These are phyloP conservation scores for Aspergillus sp. DNA, from an alignment of 2,329 filamentous ascomycete genomes.

Conservation along the genomic window DNA sequence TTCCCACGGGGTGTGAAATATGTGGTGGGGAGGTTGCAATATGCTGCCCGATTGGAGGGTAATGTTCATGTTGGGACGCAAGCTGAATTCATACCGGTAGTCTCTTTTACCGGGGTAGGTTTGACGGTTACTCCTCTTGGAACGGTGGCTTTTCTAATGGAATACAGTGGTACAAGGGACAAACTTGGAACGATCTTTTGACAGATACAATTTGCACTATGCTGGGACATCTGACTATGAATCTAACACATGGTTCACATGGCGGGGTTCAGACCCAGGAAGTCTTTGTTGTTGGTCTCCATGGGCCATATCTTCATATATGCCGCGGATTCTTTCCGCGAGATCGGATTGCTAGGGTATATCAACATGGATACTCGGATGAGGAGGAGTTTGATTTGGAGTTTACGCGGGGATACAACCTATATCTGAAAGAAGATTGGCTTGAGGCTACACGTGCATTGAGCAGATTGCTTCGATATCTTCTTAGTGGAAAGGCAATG, in stretches of 20 bases:
- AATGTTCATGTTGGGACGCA: not conserved
- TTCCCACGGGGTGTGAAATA: not conserved
- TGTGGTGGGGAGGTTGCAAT: not conserved
- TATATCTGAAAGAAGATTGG: not conserved
- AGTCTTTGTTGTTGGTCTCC: not conserved
- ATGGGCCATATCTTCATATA: not conserved
- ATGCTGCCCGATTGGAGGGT: not conserved
- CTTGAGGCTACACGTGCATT: not conserved
- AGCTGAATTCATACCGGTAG: not conserved
- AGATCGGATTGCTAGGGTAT: not conserved
- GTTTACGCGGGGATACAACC: not conserved
- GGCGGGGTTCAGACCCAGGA: not conserved
- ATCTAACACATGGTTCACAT: not conserved
- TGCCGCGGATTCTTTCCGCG: not conserved
- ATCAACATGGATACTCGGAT: not conserved
- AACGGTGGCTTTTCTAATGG: not conserved
- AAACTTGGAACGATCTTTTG: not conserved
- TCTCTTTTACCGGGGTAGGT: not conserved
- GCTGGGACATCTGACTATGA: not conserved
- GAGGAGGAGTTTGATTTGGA: not conserved
- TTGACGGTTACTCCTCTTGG: accelerated
- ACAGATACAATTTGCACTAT: not conserved
- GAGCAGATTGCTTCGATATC: not conserved
- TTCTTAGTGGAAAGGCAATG: too few species aligned
- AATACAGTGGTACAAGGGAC: not conserved